Conservation (phyloP, 129 eudicot species). For the Arctium minus region DNA sequence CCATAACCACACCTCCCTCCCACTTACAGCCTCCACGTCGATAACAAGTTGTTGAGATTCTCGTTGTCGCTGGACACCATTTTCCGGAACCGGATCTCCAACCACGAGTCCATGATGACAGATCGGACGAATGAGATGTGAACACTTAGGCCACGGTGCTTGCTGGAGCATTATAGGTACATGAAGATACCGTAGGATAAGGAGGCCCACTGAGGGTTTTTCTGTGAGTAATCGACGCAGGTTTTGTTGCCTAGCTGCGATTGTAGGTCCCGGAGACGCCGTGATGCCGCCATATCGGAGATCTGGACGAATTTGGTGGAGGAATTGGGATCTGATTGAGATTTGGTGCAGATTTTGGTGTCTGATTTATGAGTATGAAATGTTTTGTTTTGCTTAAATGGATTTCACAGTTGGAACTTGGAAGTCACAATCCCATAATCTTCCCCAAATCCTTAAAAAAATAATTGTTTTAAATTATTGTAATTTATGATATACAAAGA, state of each 20-base stretch:
- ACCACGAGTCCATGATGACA: slow-evolving; percentile 98
- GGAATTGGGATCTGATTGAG: slow-evolving; percentile 18
- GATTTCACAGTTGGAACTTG: slow-evolving; percentile 15
- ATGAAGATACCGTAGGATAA: slow-evolving; percentile 87
- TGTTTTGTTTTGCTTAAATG: background rate
- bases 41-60: slow-evolving; percentile 44
- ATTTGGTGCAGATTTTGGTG: slow-evolving; percentile 11
- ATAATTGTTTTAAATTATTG: background rate
- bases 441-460: background rate
- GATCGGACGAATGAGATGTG: slow-evolving; percentile 96
- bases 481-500: no score
- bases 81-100: slow-evolving; percentile 80
- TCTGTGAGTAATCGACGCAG: slow-evolving; percentile 93
- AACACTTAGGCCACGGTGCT: slow-evolving; percentile 95
- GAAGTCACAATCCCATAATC: slow-evolving; percentile 4
- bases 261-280: slow-evolving; percentile 85
- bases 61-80: slow-evolving; percentile 91
- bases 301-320: slow-evolving; percentile 1
- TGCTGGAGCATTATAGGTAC: slow-evolving; percentile 96
- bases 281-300: slow-evolving; percentile 56
- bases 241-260: slow-evolving; percentile 79
- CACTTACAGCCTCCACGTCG: background rate
- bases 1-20: no score
- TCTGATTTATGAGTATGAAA: slow-evolving; percentile 1
- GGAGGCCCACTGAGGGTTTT: slow-evolving; percentile 98